Conservation (phyloP, 371 early-diverging fungal genomes). For the Mucor racemosus region DNA sequence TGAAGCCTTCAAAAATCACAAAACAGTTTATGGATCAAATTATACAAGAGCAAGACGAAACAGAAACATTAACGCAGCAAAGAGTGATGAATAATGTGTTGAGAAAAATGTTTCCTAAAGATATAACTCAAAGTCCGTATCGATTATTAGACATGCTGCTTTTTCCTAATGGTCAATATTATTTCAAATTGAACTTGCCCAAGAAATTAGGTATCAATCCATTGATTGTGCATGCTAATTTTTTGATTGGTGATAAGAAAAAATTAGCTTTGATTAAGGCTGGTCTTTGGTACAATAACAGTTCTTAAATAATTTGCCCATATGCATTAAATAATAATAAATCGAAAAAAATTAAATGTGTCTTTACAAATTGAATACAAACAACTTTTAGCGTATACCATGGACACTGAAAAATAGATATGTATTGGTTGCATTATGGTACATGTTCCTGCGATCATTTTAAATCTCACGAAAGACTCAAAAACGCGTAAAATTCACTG, state of each 20-base stretch:
- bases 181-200: slow-evolving; percentile 22
- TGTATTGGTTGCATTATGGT: too few species aligned
- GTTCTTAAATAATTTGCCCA: background rate
- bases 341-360: too few species aligned
- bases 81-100: slow-evolving; percentile 29
- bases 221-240: slow-evolving; percentile 34
- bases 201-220: slow-evolving; percentile 21
- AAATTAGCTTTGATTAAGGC: slow-evolving; percentile 17
- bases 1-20: slow-evolving; percentile 18
- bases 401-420: too few species aligned
- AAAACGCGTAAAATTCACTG: too few species aligned
- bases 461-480: too few species aligned
- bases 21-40: slow-evolving; percentile 25
- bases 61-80: slow-evolving; percentile 24
- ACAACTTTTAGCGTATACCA: too few species aligned
- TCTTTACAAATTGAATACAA: too few species aligned
- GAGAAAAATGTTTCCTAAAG: slow-evolving; percentile 6
- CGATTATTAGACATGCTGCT: slow-evolving; percentile 25
- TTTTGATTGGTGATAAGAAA: slow-evolving; percentile 23
- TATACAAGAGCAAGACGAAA: slow-evolving; percentile 24
- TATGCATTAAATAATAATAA: too few species aligned
- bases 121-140: slow-evolving; percentile 12
- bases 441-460: too few species aligned
- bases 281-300: slow-evolving; percentile 25
- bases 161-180: slow-evolving; percentile 30